Conservation (phyloP, 1,139 yeast species). For the Debaryomyces coudertii region DNA sequence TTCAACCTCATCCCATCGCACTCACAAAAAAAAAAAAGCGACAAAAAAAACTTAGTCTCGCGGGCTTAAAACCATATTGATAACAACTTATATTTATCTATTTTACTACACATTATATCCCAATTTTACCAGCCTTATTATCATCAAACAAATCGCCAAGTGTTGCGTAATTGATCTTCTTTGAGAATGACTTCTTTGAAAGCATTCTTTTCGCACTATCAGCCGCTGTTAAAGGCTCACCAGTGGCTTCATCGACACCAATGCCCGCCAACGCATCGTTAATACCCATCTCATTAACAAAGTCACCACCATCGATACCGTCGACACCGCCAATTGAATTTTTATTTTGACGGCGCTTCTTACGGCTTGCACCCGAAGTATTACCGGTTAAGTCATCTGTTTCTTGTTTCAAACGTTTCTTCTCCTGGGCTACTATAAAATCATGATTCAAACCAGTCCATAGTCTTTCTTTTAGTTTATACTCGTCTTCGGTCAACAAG, state of each 20-base stretch:
- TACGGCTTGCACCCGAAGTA: conserved; percentile 51
- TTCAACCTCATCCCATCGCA: conserved; percentile 14
- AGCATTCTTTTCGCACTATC: conserved; percentile 76
- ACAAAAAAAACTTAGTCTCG: conserved; percentile 5
- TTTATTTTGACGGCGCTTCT: conserved; percentile 41
- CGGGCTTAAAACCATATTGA: conserved; percentile 4
- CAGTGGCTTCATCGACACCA: conserved; percentile 45
- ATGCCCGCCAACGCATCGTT: conserved; percentile 41
- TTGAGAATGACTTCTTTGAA: conserved; percentile 72
- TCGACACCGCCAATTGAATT: conserved; percentile 20
- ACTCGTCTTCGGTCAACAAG: conserved; percentile 68
- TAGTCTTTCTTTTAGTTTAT: conserved; percentile 68
- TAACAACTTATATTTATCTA: not conserved
- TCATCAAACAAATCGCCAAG: conserved; percentile 60
- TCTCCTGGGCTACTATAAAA: conserved; percentile 81
- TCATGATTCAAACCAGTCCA: conserved; percentile 93
- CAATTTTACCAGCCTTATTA: conserved; percentile 12
- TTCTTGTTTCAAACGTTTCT: conserved; percentile 78
- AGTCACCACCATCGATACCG: conserved; percentile 19
- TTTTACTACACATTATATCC: conserved; percentile 7
- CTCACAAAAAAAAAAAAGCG: conserved; percentile 13
- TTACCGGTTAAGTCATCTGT: conserved; percentile 85
- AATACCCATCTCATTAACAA: conserved; percentile 35
- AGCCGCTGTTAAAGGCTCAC: conserved; percentile 59
- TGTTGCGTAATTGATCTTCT: conserved; percentile 84